A percentile compares a stretch with the other conserved stretches of the same genome.
phyloP scores from a whole-genome alignment of 129 eudicot species.

The Apium graveolens region DNA sequence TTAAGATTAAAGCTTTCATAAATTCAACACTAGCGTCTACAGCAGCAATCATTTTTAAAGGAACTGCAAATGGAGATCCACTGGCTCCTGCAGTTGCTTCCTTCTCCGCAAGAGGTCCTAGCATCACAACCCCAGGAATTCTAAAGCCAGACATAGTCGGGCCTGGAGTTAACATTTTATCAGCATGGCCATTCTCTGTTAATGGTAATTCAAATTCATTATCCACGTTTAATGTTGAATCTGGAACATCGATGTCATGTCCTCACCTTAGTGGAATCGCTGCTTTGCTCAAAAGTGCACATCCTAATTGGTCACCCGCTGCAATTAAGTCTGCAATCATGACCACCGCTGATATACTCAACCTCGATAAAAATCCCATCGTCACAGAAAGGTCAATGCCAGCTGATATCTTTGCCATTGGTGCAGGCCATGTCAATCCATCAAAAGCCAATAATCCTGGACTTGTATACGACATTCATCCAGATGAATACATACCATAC shows the following conservation, averaged over 20 bases:
- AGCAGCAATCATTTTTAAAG: conserved; percentile 46
- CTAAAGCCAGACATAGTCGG: conserved; percentile 54
- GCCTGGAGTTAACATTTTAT: conserved; percentile 50
- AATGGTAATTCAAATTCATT: conserved; percentile 22
- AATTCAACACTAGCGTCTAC: conserved; percentile 41
- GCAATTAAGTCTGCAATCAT: conserved; percentile 60
- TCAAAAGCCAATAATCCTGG: conserved; percentile 47
- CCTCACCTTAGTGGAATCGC: conserved; percentile 63
- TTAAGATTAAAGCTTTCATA: conserved; percentile 28
- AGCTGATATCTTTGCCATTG: conserved; percentile 39
- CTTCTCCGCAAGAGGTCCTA: conserved; percentile 56
- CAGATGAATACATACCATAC: conserved; percentile 50
- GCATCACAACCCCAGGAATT: conserved; percentile 39
- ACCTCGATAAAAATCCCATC: conserved; percentile 19
- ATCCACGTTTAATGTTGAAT: conserved; percentile 23
- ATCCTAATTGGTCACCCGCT: conserved; percentile 67
- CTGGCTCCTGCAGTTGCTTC: conserved; percentile 42
- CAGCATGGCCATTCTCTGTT: conserved; percentile 43
- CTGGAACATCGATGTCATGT: conserved; percentile 62
- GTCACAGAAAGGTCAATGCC: conserved; percentile 25
- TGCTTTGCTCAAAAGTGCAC: conserved; percentile 49
- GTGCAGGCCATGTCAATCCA: conserved; percentile 61
- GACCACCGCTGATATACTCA: conserved; percentile 43
- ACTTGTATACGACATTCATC: conserved; percentile 45
- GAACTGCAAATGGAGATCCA: conserved; percentile 34